Percentiles rank a stretch among this genome's conserved stretches.
Evolutionary conservation across 164 flowering plant genomes (phyloP).

Genomic region (Nymphaea thermarum): DNA sequence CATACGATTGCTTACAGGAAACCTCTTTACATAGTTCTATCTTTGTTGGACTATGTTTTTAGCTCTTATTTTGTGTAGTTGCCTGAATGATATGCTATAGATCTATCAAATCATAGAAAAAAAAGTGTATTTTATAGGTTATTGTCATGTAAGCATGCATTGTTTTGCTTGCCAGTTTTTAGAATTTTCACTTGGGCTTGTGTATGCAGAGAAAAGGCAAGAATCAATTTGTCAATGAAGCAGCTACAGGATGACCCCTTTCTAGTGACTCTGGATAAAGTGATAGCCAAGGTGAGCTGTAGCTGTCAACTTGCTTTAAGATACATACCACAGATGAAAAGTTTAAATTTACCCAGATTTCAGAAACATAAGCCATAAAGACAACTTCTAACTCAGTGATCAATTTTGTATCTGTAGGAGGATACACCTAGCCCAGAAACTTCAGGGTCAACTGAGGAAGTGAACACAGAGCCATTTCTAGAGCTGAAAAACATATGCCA

Average conservation of each 20-base stretch:
- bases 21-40: background rate
- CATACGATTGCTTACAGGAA: background rate
- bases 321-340: background rate
- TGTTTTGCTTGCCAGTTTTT: background rate
- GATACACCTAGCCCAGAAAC: slow-evolving; percentile 14
- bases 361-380: background rate
- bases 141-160: background rate
- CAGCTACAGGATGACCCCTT: slow-evolving; percentile 92
- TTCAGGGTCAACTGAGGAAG: slow-evolving; percentile 1
- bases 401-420: slow-evolving; percentile 24
- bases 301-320: background rate
- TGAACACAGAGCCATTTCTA: slow-evolving; percentile 63
- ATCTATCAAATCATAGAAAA: background rate
- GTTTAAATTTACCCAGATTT: too few species aligned
- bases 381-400: background rate
- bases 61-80: too few species aligned
- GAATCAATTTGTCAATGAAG: slow-evolving; percentile 72
- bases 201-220: slow-evolving; percentile 47
- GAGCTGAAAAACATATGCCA: slow-evolving; percentile 67
- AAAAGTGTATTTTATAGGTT: background rate
- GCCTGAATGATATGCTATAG: too few species aligned
- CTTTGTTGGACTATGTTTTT: too few species aligned
- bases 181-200: background rate
- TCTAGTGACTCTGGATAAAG: slow-evolving; percentile 81
- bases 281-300: slow-evolving; percentile 62